Base-by-base conservation (phyloP, 257 asterid genomes). In the Verbascum thapsus region DNA sequence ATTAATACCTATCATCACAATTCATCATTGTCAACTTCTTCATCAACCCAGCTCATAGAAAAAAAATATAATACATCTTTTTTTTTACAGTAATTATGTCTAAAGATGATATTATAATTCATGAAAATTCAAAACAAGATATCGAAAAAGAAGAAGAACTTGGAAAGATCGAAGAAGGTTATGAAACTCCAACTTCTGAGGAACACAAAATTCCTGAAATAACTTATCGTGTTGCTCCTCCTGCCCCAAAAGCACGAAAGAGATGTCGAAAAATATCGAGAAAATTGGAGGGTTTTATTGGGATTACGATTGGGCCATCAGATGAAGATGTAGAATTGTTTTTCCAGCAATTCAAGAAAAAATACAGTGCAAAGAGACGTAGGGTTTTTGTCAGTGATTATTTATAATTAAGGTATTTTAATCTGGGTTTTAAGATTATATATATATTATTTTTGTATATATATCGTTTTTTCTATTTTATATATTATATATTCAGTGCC, bases 171-270 rank as follows among this genome's bases (percentile, higher is more conserved):
- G 73, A 71, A 0, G 77, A 71, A 15, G 80, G 80, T 12, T 75
- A 75, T 20, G 9, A 64, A 32, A 76, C 81, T 45, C 81, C 78
- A 40, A 63, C 77, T 11, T 64, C 78, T 10, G 78, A 54, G 38
- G 78, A 45, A 5, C 66, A 69, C 67, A 68, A 2, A 26, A 76
- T 76, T 49, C 81, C 78, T 6, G 23, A 32, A 12, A 19, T 26
- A 17, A 26, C 6, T 9, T 2, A 5, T 10, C 19, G 62, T 61
- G 1, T 58, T 56, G 72, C 75, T 0, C 81, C 81, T 11, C 75
- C 81, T 55, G 7, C 81, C 51, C 75, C 78, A 2, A 76, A 13
- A 48, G 69, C 56, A 61, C 45, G 77, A 8, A 71, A 59, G 44
- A 35, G 63, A 49, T 1, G 41, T 42, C 1, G 1, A 19, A 15